Percentiles rank a stretch among this genome's conserved stretches.
Evolutionary conservation across 768 basidiomycete genomes (phyloP).

Genomic region (Mycena maculata): DNA sequence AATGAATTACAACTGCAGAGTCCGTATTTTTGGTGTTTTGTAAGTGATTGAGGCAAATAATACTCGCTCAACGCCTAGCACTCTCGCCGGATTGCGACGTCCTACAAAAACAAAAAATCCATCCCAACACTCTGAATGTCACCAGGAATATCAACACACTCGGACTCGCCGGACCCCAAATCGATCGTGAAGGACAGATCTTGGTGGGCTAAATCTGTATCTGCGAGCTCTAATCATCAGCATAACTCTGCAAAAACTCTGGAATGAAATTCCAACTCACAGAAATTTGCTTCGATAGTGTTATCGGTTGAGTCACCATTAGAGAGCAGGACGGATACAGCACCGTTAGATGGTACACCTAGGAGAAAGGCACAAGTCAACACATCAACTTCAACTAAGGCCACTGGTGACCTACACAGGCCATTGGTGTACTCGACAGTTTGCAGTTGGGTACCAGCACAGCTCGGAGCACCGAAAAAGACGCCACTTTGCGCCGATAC

Average conservation of each 20-base stretch:
- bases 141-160: constrained; percentile 3
- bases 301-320: not conserved
- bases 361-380: too few species aligned
- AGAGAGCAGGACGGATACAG: not conserved
- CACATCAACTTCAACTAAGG: constrained; percentile 4
- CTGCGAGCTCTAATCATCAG: not conserved
- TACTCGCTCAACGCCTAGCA: too few species aligned
- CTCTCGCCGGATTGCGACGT: too few species aligned
- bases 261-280: constrained; percentile 6
- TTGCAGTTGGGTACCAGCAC: constrained; percentile 5
- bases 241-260: not conserved
- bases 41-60: too few species aligned
- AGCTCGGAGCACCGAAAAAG: constrained; percentile 11
- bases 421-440: constrained; percentile 4
- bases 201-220: constrained; percentile 4
- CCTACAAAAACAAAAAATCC: too few species aligned
- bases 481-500: not conserved
- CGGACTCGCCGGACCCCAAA: constrained; percentile 6
- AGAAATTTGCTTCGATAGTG: not conserved
- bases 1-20: too few species aligned
- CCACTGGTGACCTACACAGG: constrained; percentile 10
- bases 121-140: constrained; percentile 9
- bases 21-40: too few species aligned
- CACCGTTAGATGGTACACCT: not conserved
- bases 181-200: not conserved